Evolutionary conservation across 192 early-diverging fungal genomes (phyloP).

Genomic region (Spinellus fusiger): DNA sequence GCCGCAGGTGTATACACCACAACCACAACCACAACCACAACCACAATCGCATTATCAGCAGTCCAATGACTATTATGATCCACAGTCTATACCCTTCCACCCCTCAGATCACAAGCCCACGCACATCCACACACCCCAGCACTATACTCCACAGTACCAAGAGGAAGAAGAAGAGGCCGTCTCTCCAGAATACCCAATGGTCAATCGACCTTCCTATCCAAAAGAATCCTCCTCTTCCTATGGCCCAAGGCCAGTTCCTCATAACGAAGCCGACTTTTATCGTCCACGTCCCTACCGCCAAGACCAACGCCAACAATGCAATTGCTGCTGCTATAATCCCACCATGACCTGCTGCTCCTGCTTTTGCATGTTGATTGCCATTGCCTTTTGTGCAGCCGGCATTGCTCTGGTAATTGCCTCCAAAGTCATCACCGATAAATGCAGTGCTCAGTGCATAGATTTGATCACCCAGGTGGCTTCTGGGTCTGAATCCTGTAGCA

Average conservation of each 20-base stretch:
- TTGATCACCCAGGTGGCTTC: not conserved
- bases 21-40: not conserved
- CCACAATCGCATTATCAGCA: not conserved
- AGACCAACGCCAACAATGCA: not conserved
- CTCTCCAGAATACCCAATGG: constrained; percentile 3
- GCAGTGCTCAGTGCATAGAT: constrained; percentile 10
- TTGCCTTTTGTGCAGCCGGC: constrained; percentile 25
- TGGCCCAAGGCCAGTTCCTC: constrained; percentile 8
- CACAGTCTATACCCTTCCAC: too few species aligned
- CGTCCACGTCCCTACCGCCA: not conserved
- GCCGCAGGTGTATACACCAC: not conserved
- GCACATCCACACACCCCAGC: not conserved
- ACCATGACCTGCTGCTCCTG: constrained; percentile 30
- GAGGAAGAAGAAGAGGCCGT: not conserved
- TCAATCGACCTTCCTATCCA: not conserved
- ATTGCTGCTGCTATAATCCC: constrained; percentile 22
- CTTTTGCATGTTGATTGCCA: constrained; percentile 22
- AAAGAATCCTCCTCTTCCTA: not conserved
- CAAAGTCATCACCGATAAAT: constrained; percentile 18
- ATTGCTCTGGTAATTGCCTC: constrained; percentile 26
- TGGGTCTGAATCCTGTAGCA: constrained; percentile 6
- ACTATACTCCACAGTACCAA: not conserved
- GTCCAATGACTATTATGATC: too few species aligned
- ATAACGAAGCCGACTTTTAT: constrained; percentile 16
- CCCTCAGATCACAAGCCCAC: too few species aligned